A percentile compares a stretch with the other conserved stretches of the same genome.
phyloP scores from a whole-genome alignment of 1,284 basidiomycete species.

The Rhodotorula sp. region DNA sequence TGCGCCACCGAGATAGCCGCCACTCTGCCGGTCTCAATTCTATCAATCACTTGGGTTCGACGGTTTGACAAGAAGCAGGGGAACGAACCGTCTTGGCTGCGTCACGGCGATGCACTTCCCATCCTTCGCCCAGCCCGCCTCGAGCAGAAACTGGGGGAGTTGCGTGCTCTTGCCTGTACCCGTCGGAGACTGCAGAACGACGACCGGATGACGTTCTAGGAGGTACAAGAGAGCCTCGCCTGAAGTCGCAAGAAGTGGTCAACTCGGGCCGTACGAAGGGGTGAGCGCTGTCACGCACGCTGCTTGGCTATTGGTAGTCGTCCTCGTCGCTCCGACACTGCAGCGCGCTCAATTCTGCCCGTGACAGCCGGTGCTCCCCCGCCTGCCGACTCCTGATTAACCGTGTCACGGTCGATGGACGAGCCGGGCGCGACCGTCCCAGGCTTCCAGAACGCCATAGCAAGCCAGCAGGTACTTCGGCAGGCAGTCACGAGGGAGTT shows the following conservation, averaged over 20 bases:
- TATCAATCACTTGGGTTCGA: too few relatives aligned
- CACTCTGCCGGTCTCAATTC: too few relatives aligned
- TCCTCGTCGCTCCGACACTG: constrained; percentile 71
- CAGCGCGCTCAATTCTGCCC: constrained; percentile 57
- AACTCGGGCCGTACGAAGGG: not conserved
- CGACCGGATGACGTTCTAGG: constrained; percentile 75
- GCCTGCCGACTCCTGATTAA: constrained; percentile 44
- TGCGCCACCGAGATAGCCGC: constrained; percentile 49
- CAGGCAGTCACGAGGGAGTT: not conserved
- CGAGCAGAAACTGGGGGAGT: constrained; percentile 87
- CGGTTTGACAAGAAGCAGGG: not conserved
- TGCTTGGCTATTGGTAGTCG: constrained; percentile 85
- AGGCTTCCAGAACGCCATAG: constrained; percentile 55
- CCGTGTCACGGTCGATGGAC: constrained; percentile 73
- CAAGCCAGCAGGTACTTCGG: not conserved
- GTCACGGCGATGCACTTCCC: constrained; percentile 47
- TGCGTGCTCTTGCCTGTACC: constrained; percentile 88
- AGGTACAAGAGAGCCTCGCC: constrained; percentile 75
- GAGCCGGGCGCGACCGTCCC: constrained; percentile 75
- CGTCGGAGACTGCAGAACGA: constrained; percentile 90
- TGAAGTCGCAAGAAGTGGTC: constrained; percentile 44
- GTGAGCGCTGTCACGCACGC: constrained; percentile 54
- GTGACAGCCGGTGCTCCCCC: constrained; percentile 63
- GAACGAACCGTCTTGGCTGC: constrained; percentile 42
- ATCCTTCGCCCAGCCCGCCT: constrained; percentile 59